Conservation (phyloP, 805 yeast genomes). For the Wickerhamia fluorescens region DNA sequence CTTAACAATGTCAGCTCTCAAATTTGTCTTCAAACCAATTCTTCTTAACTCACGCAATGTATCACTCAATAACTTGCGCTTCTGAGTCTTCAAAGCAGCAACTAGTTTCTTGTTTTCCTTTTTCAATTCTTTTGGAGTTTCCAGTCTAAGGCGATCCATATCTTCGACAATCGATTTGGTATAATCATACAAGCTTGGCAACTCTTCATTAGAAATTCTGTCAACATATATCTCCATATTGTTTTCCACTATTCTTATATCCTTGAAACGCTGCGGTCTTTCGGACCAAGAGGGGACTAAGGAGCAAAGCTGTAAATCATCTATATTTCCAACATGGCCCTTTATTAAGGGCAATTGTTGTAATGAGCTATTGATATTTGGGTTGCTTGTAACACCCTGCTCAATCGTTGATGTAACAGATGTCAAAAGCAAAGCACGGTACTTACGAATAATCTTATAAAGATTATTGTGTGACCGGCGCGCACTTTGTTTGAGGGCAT, state of each 20-base stretch:
- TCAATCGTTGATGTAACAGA: constrained; percentile 53
- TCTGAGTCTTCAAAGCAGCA: constrained; percentile 73
- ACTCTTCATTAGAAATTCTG: constrained; percentile 21
- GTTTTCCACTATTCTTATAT: constrained; percentile 41
- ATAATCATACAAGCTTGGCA: constrained; percentile 47
- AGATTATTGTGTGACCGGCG: constrained; percentile 78
- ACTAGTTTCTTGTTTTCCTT: constrained; percentile 68
- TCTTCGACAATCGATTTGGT: constrained; percentile 49
- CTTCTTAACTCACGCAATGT: constrained; percentile 65
- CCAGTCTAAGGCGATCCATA: constrained; percentile 57
- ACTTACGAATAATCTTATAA: constrained; percentile 78
- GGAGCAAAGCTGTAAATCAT: constrained; percentile 16
- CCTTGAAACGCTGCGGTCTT: constrained; percentile 52
- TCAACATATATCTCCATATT: constrained; percentile 48
- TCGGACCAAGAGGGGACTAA: constrained; percentile 41
- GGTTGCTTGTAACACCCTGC: constrained; percentile 40
- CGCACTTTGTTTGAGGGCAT: constrained; percentile 91
- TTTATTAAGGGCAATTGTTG: constrained; percentile 14
- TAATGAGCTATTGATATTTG: too few species aligned
- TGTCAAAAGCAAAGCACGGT: constrained; percentile 53
- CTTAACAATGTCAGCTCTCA: constrained; percentile 59
- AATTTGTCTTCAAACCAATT: constrained; percentile 66
- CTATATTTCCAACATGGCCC: constrained; percentile 5
- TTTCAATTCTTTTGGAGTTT: constrained; percentile 66
- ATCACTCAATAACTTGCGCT: constrained; percentile 69